Evolutionary conservation across 805 yeast genomes (phyloP), one percentile per base, ranked within the genome.

Genomic region (Barnettozyma sucrosica): DNA sequence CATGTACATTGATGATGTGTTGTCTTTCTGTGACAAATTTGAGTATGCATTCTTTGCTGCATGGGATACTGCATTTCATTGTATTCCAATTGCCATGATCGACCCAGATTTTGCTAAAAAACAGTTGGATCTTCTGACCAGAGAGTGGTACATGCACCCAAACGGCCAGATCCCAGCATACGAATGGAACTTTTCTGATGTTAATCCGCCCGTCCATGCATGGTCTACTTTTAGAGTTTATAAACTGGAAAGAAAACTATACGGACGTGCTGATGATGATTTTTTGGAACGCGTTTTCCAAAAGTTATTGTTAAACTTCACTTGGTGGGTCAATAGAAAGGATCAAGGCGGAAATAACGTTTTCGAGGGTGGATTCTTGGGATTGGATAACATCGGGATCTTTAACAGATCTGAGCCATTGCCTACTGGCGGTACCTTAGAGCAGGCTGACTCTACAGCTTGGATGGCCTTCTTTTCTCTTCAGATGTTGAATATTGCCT

Each of bases 101-200:
- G 97, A 89, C 65, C 96, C 96, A 2, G 88, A 79, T 47, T 89
- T 87, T 69, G 95, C 97, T 32, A 89, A 89, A 65, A 83, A 79
- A 57, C 97, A 89, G 68, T 75, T 89, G 56, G 95, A 85, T 63
- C 70, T 89, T 48, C 70, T 89, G 63, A 84, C 95, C 26, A 76
- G 96, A 61, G 97, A 89, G 67, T 89, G 97, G 97, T 89, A 89
- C 63, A 88, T 89, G 95, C 96, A 92, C 63, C 97, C 97, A 41
- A 89, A 89, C 64, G 97, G 97, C n/a, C 97, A 90, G 66, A 80
- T 89, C 54, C 97, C 97, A 0, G 96, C 97, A 13, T 89, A 89
- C 65, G 97, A 89, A 67, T 89, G 97, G 97, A 89, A 90, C 64
- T 89, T 89, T 60, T 73, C 85, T 52, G 97, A 89, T 65, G 95